Conservation (phyloP, 352 stramenopile genomes). For the Pythium utonaiense region DNA sequence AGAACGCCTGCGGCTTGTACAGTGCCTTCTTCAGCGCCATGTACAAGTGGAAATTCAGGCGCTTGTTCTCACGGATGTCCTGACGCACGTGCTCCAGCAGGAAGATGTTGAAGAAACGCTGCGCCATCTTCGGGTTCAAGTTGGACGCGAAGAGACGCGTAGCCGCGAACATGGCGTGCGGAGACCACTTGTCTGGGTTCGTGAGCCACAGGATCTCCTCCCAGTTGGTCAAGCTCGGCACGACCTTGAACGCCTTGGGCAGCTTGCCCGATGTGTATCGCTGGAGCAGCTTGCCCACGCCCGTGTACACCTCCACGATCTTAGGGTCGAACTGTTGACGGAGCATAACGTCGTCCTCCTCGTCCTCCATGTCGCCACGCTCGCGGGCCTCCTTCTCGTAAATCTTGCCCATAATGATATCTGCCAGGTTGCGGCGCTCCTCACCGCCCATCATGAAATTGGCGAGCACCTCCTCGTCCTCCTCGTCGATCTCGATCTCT, state of each 20-base stretch:
- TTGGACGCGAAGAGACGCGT: slow-evolving; percentile 99
- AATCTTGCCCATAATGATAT: slow-evolving; percentile 99
- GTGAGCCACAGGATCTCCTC: slow-evolving; percentile 98
- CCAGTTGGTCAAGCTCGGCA: slow-evolving; percentile 98
- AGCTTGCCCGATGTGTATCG: slow-evolving; percentile 98
- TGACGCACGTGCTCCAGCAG: slow-evolving; percentile 95
- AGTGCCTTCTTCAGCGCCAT: slow-evolving; percentile 98
- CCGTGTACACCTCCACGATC: slow-evolving; percentile 98
- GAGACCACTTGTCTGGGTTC: slow-evolving; percentile 96
- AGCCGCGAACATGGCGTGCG: slow-evolving; percentile 96
- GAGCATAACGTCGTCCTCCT: slow-evolving; percentile 45
- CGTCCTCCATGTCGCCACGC: slow-evolving; percentile 75
- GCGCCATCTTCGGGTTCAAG: slow-evolving; percentile 98
- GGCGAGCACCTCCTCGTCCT: slow-evolving; percentile 82
- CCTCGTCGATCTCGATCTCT: slow-evolving; percentile 85
- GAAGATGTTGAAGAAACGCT: slow-evolving; percentile 99
- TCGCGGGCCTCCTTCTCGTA: slow-evolving; percentile 92
- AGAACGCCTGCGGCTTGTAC: slow-evolving; percentile 99
- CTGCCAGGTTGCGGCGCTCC: slow-evolving; percentile 92
- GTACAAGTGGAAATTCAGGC: slow-evolving; percentile 99
- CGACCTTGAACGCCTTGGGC: slow-evolving; percentile 99
- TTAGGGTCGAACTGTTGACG: slow-evolving; percentile 89
- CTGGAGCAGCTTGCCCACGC: slow-evolving; percentile 96
- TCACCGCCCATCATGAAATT: slow-evolving; percentile 84
- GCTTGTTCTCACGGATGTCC: slow-evolving; percentile 97